phyloP scores from a whole-genome alignment of 1,139 yeast species.

The Debaryomycetaceae sp. region DNA sequence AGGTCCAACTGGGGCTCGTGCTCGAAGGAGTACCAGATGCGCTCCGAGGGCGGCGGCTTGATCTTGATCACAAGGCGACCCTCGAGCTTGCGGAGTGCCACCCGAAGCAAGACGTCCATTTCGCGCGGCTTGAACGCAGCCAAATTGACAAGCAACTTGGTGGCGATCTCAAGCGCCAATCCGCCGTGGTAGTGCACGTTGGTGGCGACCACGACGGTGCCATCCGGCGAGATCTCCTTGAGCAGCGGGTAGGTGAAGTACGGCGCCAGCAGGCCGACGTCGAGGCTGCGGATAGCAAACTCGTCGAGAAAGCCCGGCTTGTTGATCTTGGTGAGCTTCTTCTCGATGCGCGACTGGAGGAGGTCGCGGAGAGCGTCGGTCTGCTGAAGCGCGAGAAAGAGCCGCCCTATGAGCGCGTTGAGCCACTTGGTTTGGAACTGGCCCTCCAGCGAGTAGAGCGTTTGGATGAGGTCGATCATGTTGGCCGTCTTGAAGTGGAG shows the following conservation, averaged over 20 bases:
- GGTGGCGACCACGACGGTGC: constrained; percentile 60
- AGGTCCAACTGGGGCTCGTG: constrained; percentile 71
- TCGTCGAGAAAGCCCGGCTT: constrained; percentile 86
- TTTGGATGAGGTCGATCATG: constrained; percentile 68
- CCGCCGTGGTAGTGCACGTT: constrained; percentile 70
- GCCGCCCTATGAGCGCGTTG: constrained; percentile 78
- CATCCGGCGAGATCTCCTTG: constrained; percentile 73
- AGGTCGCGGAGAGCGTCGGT: constrained; percentile 61
- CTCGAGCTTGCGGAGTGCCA: constrained; percentile 60
- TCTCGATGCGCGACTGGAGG: constrained; percentile 56
- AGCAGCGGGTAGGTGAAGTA: constrained; percentile 70
- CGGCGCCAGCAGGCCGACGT: constrained; percentile 80
- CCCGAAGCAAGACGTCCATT: constrained; percentile 70
- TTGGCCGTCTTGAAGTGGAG: constrained; percentile 68
- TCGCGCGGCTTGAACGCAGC: constrained; percentile 78
- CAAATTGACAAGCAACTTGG: constrained; percentile 69
- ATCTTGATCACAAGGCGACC: constrained; percentile 69
- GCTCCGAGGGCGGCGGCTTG: constrained; percentile 86
- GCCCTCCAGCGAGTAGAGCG: constrained; percentile 75
- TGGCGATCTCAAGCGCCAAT: constrained; percentile 69
- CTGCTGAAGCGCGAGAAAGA: constrained; percentile 70
- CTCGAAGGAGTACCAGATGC: constrained; percentile 89
- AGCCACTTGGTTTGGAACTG: constrained; percentile 86
- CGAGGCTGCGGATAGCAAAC: constrained; percentile 66
- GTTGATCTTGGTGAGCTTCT: constrained; percentile 72